Conservation (phyloP, 2,329 filamentous ascomycete species). For the Dryadomyces quercus-mongolicae region DNA sequence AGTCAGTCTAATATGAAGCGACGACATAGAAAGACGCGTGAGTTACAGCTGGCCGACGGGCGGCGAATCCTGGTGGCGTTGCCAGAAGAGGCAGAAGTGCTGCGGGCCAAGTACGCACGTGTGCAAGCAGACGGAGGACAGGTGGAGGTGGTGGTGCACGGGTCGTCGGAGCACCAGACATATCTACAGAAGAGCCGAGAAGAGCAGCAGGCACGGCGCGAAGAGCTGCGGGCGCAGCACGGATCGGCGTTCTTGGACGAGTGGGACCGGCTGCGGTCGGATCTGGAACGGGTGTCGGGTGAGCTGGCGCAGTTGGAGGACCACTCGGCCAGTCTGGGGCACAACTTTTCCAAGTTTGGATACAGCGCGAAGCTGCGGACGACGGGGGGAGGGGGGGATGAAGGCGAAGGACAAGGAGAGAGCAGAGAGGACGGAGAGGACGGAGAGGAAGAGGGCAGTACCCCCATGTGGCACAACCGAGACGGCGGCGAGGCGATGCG, state of each 20-base stretch:
- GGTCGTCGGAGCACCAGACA: constrained; percentile 32
- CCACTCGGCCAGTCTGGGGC: constrained; percentile 35
- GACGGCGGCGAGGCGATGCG: constrained; percentile 32
- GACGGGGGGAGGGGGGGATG: constrained; percentile 19
- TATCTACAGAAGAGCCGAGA: constrained; percentile 37
- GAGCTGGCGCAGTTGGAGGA: constrained; percentile 43
- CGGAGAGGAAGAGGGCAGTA: constrained; percentile 11
- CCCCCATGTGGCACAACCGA: constrained; percentile 14
- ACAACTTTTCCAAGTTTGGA: constrained; percentile 52
- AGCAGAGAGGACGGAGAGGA: constrained; percentile 7
- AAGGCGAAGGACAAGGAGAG: constrained; percentile 6
- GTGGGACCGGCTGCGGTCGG: constrained; percentile 40
- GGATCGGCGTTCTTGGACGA: constrained; percentile 36
- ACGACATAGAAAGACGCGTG: constrained; percentile 25
- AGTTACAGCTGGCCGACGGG: constrained; percentile 44
- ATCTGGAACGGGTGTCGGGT: constrained; percentile 36
- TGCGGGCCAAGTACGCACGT: constrained; percentile 30
- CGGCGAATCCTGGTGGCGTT: constrained; percentile 42
- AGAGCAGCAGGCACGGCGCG: constrained; percentile 37
- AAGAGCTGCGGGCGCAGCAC: constrained; percentile 33
- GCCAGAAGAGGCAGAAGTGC: constrained; percentile 39
- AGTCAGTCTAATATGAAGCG: background rate
- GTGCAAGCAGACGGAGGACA: constrained; percentile 14
- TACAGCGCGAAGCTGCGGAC: constrained; percentile 46
- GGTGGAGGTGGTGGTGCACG: constrained; percentile 47